Conservation (phyloP, 148 eudicot species). For the Euryodendron excelsum region DNA sequence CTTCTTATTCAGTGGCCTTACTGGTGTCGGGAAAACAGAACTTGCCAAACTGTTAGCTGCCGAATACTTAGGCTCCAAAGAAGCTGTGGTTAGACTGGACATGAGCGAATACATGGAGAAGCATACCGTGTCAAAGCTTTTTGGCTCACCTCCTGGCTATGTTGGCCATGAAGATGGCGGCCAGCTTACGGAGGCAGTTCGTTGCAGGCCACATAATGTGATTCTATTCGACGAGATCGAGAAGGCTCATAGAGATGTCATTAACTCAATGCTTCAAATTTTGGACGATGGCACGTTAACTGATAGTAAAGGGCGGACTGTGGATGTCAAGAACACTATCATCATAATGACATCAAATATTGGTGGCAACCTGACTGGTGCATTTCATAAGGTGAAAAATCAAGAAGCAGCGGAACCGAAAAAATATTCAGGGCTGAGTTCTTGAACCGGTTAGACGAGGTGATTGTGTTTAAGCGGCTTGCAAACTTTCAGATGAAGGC, state of each 20-base stretch:
- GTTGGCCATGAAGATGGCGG: slow-evolving; percentile 21
- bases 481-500: slow-evolving; percentile 19
- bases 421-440: slow-evolving; percentile 42
- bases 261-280: slow-evolving; percentile 20
- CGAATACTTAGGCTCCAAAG: slow-evolving; percentile 20
- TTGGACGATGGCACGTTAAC: slow-evolving; percentile 28
- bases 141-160: slow-evolving; percentile 31
- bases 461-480: slow-evolving; percentile 32
- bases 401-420: slow-evolving; percentile 23
- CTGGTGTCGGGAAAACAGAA: slow-evolving; percentile 21
- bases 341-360: slow-evolving; percentile 25
- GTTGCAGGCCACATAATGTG: slow-evolving; percentile 14
- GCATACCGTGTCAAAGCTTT: slow-evolving; percentile 20
- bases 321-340: slow-evolving; percentile 23
- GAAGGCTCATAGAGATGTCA: slow-evolving; percentile 19
- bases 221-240: slow-evolving; percentile 24
- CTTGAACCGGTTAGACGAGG: slow-evolving; percentile 43
- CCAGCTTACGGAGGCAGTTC: slow-evolving; percentile 25
- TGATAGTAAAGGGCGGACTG: slow-evolving; percentile 18
- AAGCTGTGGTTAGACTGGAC: slow-evolving; percentile 19
- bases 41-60: slow-evolving; percentile 17
- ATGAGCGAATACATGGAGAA: slow-evolving; percentile 28
- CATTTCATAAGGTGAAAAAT: background rate
- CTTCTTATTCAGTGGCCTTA: slow-evolving; percentile 30
- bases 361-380: background rate